Conservation (phyloP, 2,329 filamentous ascomycete genomes). For the Pseudopyricularia javanii region DNA sequence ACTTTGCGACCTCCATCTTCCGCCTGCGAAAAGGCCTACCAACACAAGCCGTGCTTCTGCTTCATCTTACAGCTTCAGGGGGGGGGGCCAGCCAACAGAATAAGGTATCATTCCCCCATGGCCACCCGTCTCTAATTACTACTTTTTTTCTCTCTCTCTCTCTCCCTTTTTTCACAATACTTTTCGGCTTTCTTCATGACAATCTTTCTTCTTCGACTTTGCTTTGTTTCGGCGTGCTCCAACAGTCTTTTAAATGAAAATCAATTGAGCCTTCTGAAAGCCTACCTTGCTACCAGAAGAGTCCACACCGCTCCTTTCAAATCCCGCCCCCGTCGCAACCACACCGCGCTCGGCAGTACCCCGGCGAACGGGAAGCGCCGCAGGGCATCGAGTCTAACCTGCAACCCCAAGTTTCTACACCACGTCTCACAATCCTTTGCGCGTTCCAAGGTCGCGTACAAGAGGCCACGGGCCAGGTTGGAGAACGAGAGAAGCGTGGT, state of each 20-base stretch:
- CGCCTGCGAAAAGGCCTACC: no score
- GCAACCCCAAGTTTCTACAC: slow-evolving; percentile 9
- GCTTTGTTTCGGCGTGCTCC: slow-evolving; percentile 32
- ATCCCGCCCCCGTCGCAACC: slow-evolving; percentile 19
- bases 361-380: slow-evolving; percentile 10
- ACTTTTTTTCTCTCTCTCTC: neutral
- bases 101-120: slow-evolving; percentile 2
- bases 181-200: slow-evolving; percentile 27
- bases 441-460: neutral
- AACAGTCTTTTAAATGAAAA: slow-evolving; percentile 31
- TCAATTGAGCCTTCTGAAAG: slow-evolving; percentile 27
- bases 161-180: neutral
- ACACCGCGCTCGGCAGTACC: slow-evolving; percentile 20
- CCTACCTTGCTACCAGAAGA: slow-evolving; percentile 30
- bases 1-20: no score
- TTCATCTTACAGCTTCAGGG: neutral
- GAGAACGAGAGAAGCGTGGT: neutral
- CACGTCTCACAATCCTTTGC: slow-evolving; percentile 10
- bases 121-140: slow-evolving; percentile 1
- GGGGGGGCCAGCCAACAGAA: neutral
- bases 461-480: neutral
- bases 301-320: slow-evolving; percentile 18
- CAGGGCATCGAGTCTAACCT: slow-evolving; percentile 9
- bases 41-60: neutral
- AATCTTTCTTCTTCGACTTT: slow-evolving; percentile 30